Evolutionary conservation across 306 rosid genomes (phyloP).

Genomic region (Castanea crenata): DNA sequence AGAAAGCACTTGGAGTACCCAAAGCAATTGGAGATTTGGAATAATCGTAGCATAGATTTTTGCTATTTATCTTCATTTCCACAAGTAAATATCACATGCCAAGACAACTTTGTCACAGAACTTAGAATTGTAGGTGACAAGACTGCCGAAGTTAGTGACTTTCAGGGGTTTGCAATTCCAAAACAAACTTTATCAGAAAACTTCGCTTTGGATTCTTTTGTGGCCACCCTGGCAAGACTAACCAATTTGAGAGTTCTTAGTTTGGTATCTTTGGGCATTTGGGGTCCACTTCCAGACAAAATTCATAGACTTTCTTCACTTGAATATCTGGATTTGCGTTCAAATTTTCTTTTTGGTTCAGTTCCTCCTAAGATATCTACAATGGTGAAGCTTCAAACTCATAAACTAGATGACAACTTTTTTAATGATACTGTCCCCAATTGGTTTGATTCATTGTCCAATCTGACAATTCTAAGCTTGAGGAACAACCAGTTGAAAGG

Average conservation of each 20-base stretch:
- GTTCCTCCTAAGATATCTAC: conserved; percentile 78
- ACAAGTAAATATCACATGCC: conserved; percentile 65
- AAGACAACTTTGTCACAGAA: conserved; percentile 62
- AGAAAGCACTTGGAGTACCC: conserved; percentile 86
- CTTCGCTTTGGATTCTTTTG: conserved; percentile 83
- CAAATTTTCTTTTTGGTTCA: conserved; percentile 78
- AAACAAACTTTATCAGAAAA: conserved; percentile 61
- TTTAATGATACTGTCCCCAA: conserved; percentile 63
- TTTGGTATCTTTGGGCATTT: conserved; percentile 81
- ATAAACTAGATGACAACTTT: conserved; percentile 62
- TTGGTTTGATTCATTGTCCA: conserved; percentile 56
- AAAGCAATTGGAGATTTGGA: conserved; percentile 69
- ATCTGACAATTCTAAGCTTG: conserved; percentile 54
- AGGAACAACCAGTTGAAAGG: conserved; percentile 62
- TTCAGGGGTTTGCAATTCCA: conserved; percentile 58
- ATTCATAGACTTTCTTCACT: conserved; percentile 69
- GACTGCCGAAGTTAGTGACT: conserved; percentile 37
- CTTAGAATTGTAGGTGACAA: conserved; percentile 65
- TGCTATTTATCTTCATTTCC: conserved; percentile 50
- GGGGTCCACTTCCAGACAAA: conserved; percentile 89
- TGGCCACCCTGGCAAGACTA: conserved; percentile 75
- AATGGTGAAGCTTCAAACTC: conserved; percentile 66
- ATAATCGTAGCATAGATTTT: conserved; percentile 55
- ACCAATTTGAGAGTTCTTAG: conserved; percentile 60
- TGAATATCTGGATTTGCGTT: conserved; percentile 78